Percentiles rank a stretch among this genome's conserved stretches.
phyloP scores from a whole-genome alignment of 2,329 filamentous ascomycete genomes.

The Hirsutella thompsonii region DNA sequence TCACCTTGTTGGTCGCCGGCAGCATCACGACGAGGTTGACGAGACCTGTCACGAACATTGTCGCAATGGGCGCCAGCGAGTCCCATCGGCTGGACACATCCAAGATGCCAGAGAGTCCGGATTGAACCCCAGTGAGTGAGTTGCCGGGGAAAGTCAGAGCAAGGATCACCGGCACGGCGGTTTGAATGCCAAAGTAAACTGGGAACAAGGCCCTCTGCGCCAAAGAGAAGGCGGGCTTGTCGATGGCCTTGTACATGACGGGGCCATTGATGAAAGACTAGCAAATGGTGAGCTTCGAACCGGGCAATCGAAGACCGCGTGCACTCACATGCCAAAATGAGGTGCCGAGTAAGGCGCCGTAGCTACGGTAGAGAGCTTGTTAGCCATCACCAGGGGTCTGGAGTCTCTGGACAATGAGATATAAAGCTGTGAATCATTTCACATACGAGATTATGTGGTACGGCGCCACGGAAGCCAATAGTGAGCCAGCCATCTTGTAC shows the following conservation, averaged over 20 bases:
- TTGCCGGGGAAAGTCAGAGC: constrained; percentile 71
- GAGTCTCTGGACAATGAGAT: too few species aligned
- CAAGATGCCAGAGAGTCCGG: constrained; percentile 42
- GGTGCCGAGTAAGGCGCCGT: constrained; percentile 76
- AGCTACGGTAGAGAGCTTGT: constrained; percentile 37
- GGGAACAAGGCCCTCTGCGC: constrained; percentile 77
- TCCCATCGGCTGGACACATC: constrained; percentile 46
- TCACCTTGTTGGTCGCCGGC: constrained; percentile 62
- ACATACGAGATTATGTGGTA: constrained; percentile 66
- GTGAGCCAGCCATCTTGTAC: constrained; percentile 29
- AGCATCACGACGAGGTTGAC: constrained; percentile 60
- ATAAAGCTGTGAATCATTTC: not conserved
- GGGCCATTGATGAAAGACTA: constrained; percentile 66
- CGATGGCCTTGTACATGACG: constrained; percentile 63
- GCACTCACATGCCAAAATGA: constrained; percentile 65
- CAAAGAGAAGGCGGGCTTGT: constrained; percentile 66
- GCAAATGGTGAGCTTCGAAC: not conserved
- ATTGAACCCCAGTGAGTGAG: constrained; percentile 29
- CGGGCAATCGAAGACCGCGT: not conserved
- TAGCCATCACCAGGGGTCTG: too few species aligned
- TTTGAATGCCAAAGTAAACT: constrained; percentile 79
- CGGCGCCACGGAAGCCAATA: constrained; percentile 51
- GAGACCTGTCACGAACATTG: constrained; percentile 58
- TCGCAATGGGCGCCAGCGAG: constrained; percentile 55
- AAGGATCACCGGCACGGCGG: constrained; percentile 57